These are phyloP conservation scores for Dothistroma septosporum DNA, from an alignment of 2,329 filamentous ascomycete genomes.

Conservation along the genomic window DNA sequence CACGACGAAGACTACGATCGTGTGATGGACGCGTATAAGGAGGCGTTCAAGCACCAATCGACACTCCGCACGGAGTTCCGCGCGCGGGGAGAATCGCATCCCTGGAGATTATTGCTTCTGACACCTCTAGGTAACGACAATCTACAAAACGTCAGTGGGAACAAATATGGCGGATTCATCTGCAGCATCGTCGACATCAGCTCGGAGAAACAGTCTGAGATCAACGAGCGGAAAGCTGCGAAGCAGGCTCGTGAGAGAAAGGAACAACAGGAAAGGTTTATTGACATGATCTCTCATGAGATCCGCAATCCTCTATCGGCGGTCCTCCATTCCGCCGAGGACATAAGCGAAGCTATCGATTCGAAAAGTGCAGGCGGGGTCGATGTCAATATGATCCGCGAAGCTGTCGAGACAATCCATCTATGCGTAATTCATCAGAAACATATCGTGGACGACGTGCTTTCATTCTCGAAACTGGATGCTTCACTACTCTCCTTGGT, in stretches of 20 bases:
- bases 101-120: conserved; percentile 43
- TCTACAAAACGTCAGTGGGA: conserved; percentile 29
- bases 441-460: conserved; percentile 40
- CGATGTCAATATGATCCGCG: conserved; percentile 21
- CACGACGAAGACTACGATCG: conserved; percentile 43
- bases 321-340: conserved; percentile 43
- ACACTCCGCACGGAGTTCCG: conserved; percentile 43
- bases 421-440: conserved; percentile 45
- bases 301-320: conserved; percentile 36
- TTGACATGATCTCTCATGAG: conserved; percentile 45
- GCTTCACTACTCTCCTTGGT: conserved; percentile 30
- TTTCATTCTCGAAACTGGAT: conserved; percentile 35
- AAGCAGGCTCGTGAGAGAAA: conserved; percentile 43
- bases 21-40: conserved; percentile 43
- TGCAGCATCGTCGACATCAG: conserved; percentile 47
- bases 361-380: conserved; percentile 19
- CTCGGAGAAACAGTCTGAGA: conserved; percentile 43
- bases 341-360: conserved; percentile 36
- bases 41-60: conserved; percentile 38
- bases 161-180: conserved; percentile 42
- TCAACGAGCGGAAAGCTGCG: conserved; percentile 41
- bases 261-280: conserved; percentile 45
- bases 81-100: conserved; percentile 32
- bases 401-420: conserved; percentile 36
- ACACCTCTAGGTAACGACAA: conserved; percentile 41